A percentile compares a stretch with the other conserved stretches of the same genome.
These are phyloP conservation scores for Sorghum bicolor DNA, from an alignment of 176 grass and related monocot species.

Conservation along the genomic window DNA sequence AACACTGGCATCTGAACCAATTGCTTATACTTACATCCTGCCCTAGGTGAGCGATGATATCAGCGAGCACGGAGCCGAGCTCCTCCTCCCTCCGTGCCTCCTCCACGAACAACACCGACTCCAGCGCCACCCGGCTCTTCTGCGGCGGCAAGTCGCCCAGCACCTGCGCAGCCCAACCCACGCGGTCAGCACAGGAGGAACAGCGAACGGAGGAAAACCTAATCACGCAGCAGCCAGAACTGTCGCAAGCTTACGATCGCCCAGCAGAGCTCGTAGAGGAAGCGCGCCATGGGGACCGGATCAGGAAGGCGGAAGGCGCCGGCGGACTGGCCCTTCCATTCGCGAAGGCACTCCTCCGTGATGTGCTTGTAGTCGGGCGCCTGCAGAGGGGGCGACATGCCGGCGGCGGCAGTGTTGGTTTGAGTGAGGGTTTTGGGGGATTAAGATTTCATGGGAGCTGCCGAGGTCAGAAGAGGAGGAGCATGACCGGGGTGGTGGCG, in stretches of 20 bases:
- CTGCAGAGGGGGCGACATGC: slow-evolving; percentile 49
- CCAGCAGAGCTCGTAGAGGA: slow-evolving; percentile 99
- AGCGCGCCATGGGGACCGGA: slow-evolving; percentile 54
- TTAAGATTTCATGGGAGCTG: slow-evolving; percentile 52
- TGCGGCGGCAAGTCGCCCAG: slow-evolving; percentile 74
- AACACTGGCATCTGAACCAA: not conserved
- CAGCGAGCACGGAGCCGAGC: slow-evolving; percentile 68
- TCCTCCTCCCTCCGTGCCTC: slow-evolving; percentile 59
- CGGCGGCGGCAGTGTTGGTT: not conserved
- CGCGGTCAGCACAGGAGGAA: slow-evolving; percentile 16
- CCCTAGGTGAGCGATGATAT: slow-evolving; percentile 91
- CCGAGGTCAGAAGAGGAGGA: not conserved
- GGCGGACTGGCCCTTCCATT: slow-evolving; percentile 83
- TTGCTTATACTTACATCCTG: slow-evolving; percentile 72
- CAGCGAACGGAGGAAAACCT: slow-evolving; percentile 16
- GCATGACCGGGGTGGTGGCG: slow-evolving; percentile 9
- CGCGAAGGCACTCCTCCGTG: slow-evolving; percentile 75
- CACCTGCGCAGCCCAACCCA: slow-evolving; percentile 46
- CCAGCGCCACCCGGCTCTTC: slow-evolving; percentile 73
- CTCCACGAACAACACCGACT: slow-evolving; percentile 73
- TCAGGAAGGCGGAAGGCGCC: slow-evolving; percentile 55
- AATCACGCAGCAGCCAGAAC: not conserved
- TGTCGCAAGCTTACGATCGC: slow-evolving; percentile 59
- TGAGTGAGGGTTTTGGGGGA: slow-evolving; percentile 10
- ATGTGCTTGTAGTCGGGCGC: slow-evolving; percentile 69